These are phyloP conservation scores for Trichosporon coremiiforme DNA, from an alignment of 1,284 basidiomycete species.

Conservation along the genomic window DNA sequence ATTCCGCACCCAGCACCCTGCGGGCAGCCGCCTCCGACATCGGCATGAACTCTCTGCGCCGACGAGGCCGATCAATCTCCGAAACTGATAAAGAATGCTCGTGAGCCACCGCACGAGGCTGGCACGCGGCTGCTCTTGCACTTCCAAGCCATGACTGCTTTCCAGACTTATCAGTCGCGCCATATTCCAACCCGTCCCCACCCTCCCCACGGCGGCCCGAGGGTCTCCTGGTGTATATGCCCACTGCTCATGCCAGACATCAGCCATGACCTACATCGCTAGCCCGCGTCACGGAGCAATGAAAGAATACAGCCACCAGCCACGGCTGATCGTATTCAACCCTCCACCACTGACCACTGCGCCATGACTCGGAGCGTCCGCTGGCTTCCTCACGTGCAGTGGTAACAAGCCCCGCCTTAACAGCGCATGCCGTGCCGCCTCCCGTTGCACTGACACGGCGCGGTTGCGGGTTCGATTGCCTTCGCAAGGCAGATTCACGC, in stretches of 20 bases:
- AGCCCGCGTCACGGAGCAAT: background rate
- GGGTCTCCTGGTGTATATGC: no score
- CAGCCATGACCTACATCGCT: no score
- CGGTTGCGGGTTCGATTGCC: background rate
- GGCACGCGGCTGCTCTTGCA: no score
- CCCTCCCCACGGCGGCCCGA: no score
- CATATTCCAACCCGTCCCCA: background rate
- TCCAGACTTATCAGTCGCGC: no score
- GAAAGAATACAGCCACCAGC: slow-evolving; percentile 11
- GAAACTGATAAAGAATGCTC: background rate
- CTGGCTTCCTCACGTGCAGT: background rate
- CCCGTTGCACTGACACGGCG: background rate
- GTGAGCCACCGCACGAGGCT: background rate
- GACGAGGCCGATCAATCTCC: background rate
- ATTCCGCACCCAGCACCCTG: background rate
- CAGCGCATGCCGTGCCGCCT: background rate
- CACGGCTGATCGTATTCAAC: background rate
- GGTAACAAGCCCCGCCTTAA: background rate
- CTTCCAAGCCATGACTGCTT: no score
- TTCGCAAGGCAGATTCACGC: background rate
- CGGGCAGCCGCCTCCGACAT: slow-evolving; percentile 2
- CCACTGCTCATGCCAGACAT: no score
- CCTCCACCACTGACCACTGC: background rate
- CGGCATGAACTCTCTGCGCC: background rate
- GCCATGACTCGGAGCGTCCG: background rate